These are phyloP conservation scores for Flaveria brownii DNA, from an alignment of 129 eudicot genomes.

Conservation along the genomic window DNA sequence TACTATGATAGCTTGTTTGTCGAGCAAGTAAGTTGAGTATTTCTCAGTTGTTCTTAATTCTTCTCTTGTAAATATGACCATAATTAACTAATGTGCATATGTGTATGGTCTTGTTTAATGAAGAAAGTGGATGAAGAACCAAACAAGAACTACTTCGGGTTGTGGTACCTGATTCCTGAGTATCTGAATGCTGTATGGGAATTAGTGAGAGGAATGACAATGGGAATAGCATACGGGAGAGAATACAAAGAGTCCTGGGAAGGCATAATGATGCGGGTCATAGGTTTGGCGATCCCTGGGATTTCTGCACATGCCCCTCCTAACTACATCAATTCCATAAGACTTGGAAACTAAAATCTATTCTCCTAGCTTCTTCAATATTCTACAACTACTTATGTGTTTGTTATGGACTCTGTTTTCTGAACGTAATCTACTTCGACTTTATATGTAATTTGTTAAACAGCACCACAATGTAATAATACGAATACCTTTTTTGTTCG, in stretches of 20 bases:
- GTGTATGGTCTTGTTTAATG: background rate
- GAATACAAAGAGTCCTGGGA: slow-evolving; percentile 79
- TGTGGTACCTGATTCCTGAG: slow-evolving; percentile 59
- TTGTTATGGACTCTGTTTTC: no score
- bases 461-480: no score
- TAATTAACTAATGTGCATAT: background rate
- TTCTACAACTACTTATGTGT: no score
- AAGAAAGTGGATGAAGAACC: slow-evolving; percentile 87
- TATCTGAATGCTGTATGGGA: slow-evolving; percentile 87
- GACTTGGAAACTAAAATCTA: slow-evolving; percentile 54
- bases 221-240: slow-evolving; percentile 53
- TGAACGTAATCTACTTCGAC: no score
- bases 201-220: slow-evolving; percentile 58
- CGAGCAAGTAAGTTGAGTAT: slow-evolving; percentile 47
- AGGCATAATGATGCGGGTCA: slow-evolving; percentile 49
- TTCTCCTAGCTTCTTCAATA: no score
- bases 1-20: slow-evolving; percentile 74
- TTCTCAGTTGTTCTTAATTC: no score
- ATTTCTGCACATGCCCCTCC: slow-evolving; percentile 81
- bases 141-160: slow-evolving; percentile 66
- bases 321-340: slow-evolving; percentile 72
- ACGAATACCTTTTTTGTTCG: no score
- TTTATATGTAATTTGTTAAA: no score
- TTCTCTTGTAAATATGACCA: no score
- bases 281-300: slow-evolving; percentile 81